Percentiles rank a stretch among this genome's conserved stretches.
phyloP scores from a whole-genome alignment of 257 asterid species.

The Solanum neorickii region DNA sequence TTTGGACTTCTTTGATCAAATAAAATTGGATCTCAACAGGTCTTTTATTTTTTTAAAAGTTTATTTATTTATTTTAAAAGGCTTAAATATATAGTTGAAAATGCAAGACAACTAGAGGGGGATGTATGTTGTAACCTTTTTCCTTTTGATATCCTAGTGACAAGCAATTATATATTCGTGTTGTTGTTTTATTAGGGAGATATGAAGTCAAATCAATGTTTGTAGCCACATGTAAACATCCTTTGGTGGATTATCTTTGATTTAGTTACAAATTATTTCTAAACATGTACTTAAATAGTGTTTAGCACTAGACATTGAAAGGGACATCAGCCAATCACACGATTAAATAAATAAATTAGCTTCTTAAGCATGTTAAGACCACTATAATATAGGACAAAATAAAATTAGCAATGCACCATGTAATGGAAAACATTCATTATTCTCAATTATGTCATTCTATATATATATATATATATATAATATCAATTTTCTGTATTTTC shows the following conservation, averaged over 20 bases:
- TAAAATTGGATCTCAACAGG: not conserved
- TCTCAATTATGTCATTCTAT: not conserved
- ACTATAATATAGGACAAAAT: not conserved
- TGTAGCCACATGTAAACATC: not conserved
- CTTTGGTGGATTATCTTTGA: not conserved
- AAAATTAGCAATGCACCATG: conserved; percentile 3
- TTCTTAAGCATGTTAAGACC: not conserved
- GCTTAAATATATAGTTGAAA: not conserved
- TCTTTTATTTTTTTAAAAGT: too few species aligned
- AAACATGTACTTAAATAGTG: not conserved
- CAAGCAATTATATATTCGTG: not conserved
- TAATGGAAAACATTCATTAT: conserved; percentile 6
- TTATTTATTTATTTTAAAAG: too few species aligned
- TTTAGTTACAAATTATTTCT: not conserved
- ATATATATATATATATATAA: too few species aligned
- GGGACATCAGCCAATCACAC: not conserved
- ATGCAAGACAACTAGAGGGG: not conserved
- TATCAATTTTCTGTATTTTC: too few species aligned
- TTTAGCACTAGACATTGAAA: not conserved
- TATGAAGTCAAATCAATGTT: conserved; percentile 3
- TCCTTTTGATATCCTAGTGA: not conserved
- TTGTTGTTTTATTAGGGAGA: not conserved
- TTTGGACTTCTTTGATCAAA: not conserved
- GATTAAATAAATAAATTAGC: not conserved
- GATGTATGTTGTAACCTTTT: not conserved